Percentiles rank a stretch among this genome's conserved stretches.
Conservation (phyloP, 805 yeast species). For the Yarrowia sp. region DNA sequence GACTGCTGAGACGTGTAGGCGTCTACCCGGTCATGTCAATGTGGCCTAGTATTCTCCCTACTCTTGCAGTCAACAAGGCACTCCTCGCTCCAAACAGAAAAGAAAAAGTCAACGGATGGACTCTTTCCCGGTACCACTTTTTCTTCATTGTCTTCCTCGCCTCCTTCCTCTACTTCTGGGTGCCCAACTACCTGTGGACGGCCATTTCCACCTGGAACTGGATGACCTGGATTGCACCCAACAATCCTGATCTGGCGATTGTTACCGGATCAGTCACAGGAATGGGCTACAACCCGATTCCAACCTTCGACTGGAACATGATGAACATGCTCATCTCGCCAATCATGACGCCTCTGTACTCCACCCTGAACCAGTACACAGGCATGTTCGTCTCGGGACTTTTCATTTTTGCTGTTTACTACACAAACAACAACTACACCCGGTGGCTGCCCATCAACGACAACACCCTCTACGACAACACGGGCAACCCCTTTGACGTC, state of each 20-base stretch:
- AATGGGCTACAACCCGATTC: slow-evolving; percentile 52
- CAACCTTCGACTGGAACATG: not conserved
- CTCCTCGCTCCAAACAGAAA: not conserved
- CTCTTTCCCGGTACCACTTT: slow-evolving; percentile 56
- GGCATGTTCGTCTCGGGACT: slow-evolving; percentile 47
- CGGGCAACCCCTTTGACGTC: slow-evolving; percentile 58
- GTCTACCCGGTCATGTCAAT: slow-evolving; percentile 3
- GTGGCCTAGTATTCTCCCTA: not conserved
- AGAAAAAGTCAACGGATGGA: slow-evolving; percentile 58
- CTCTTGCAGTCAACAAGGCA: slow-evolving; percentile 1
- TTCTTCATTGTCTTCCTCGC: slow-evolving; percentile 54
- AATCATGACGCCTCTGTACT: slow-evolving; percentile 40
- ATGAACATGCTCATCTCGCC: slow-evolving; percentile 37
- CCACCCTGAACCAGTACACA: slow-evolving; percentile 35
- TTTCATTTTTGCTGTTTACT: slow-evolving; percentile 53
- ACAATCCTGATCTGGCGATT: slow-evolving; percentile 57
- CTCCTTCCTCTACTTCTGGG: slow-evolving; percentile 66
- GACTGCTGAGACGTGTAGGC: not conserved
- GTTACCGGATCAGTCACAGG: slow-evolving; percentile 53
- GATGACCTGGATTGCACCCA: slow-evolving; percentile 61
- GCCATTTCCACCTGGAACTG: slow-evolving; percentile 69
- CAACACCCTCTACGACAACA: slow-evolving; percentile 59
- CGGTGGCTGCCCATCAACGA: slow-evolving; percentile 65
- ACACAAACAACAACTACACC: slow-evolving; percentile 50
- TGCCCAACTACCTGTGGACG: slow-evolving; percentile 69